Evolutionary conservation across 257 asterid genomes (phyloP).

Genomic region (Verbena officinalis): DNA sequence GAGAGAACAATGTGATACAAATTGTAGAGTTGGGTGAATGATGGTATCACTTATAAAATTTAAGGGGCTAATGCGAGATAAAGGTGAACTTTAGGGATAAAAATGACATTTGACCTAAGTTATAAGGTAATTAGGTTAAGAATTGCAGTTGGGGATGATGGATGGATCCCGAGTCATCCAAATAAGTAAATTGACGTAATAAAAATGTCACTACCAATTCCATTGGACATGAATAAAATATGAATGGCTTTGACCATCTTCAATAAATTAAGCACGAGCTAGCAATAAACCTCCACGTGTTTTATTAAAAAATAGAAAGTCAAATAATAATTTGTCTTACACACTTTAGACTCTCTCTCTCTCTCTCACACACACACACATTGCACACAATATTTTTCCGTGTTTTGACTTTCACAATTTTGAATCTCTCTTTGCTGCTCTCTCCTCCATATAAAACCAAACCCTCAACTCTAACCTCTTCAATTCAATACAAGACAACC

Average conservation of each 20-base stretch:
- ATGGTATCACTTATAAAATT: too few species aligned
- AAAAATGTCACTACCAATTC: too few species aligned
- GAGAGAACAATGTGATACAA: too few species aligned
- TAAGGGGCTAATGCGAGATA: too few species aligned
- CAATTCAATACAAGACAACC: constrained; percentile 35
- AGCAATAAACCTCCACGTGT: neutral
- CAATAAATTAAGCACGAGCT: constrained; percentile 15
- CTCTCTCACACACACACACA: constrained; percentile 24
- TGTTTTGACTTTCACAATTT: constrained; percentile 55
- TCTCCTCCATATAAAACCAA: constrained; percentile 17
- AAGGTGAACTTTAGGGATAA: too few species aligned
- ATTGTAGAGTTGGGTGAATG: too few species aligned
- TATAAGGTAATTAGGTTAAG: too few species aligned
- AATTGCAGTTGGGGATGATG: too few species aligned
- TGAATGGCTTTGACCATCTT: constrained; percentile 18
- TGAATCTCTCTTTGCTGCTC: neutral
- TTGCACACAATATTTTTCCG: constrained; percentile 30
- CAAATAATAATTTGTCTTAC: constrained; percentile 12
- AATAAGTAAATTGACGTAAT: too few species aligned
- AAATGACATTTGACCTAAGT: too few species aligned
- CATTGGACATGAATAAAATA: too few species aligned
- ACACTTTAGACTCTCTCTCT: constrained; percentile 21
- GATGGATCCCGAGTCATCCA: too few species aligned
- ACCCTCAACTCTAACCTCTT: neutral
- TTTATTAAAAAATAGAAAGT: neutral